Base-by-base conservation (phyloP, 169 alveolate species). In the Perkinsus olseni region DNA sequence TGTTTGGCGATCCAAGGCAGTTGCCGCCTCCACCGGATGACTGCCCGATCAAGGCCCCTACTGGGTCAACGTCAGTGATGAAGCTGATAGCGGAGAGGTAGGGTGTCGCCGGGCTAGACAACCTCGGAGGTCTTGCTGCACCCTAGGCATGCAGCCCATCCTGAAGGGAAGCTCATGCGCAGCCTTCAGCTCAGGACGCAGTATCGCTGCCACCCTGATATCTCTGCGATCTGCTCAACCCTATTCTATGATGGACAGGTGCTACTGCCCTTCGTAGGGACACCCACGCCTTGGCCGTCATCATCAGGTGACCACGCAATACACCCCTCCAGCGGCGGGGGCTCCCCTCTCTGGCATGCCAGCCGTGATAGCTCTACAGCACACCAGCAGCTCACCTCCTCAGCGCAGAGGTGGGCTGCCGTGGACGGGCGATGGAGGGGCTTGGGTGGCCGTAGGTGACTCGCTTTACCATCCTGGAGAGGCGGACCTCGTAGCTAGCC, bases 161-260 rank as follows among this genome's bases (percentile, higher is more conserved):
- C 4, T 21, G 82, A 24, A 28, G 17, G 82, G 17, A 3, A 4
- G 28, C 82, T 62, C 8, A 8, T 62, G 28, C 82, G 82, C 1
- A 4, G 34, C 4, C 82, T 21, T 4, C 82, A 62, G 37, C 82
- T 94, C 93, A 94, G 93, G 62, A 93, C 93, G 38, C 95, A 94
- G 50, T 94, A 92, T 37, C 37, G 95, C 36, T 94, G 95, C 62
- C 95, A 94, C 37, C 95, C 95, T 1, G 74, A 50, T 51, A 94
- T 94, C 36, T 91, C 94, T 74, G 36, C 92, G 38, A 92, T 94
- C 74, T 94, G 95, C 62, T 93, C 94, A 48, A 90, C 93, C 38
- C 74, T 94, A 39, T 94, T 94, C 92, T 94, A 94, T 40, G 90
- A 92, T 48, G 91, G 92, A 17, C 39, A 50, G 34, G 93, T 94